Conservation (phyloP, 2,329 filamentous ascomycete genomes). For the Alternaria gansuensis region DNA sequence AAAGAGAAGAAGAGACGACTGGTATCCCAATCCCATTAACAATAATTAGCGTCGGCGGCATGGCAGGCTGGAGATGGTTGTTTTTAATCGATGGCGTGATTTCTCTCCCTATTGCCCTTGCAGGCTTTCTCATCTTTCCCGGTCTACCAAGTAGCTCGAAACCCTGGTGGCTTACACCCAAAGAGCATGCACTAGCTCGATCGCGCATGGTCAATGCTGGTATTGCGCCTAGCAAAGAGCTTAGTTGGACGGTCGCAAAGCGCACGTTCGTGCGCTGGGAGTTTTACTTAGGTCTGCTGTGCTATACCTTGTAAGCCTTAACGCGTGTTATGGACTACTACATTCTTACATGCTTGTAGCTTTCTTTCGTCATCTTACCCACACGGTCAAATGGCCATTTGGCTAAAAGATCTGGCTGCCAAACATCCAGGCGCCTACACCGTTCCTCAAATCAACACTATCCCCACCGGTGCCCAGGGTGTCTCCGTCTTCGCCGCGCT, state of each 20-base stretch:
- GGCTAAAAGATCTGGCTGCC: constrained; percentile 59
- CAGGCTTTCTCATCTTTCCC: constrained; percentile 64
- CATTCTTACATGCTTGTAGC: constrained; percentile 21
- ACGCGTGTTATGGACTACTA: neutral
- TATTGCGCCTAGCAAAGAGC: constrained; percentile 52
- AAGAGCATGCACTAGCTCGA: constrained; percentile 44
- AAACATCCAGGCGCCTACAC: constrained; percentile 53
- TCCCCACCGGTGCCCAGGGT: constrained; percentile 61
- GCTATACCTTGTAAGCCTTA: constrained; percentile 58
- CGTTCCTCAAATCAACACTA: constrained; percentile 60
- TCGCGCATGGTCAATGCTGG: constrained; percentile 44
- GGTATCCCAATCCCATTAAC: constrained; percentile 1
- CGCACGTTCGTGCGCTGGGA: constrained; percentile 61
- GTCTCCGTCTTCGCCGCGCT: constrained; percentile 61
- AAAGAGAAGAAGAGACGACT: no score
- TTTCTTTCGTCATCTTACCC: constrained; percentile 56
- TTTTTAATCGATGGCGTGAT: constrained; percentile 68
- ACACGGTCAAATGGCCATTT: constrained; percentile 61
- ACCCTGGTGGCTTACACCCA: constrained; percentile 59
- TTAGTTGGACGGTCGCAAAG: constrained; percentile 57
- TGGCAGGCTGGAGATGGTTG: constrained; percentile 62
- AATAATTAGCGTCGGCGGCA: constrained; percentile 49
- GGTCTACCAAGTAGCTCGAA: constrained; percentile 61
- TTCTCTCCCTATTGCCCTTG: constrained; percentile 64
- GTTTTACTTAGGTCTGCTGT: constrained; percentile 61